phyloP scores from a whole-genome alignment of 345 rosid genomes.

The Gossypium arboreum region DNA sequence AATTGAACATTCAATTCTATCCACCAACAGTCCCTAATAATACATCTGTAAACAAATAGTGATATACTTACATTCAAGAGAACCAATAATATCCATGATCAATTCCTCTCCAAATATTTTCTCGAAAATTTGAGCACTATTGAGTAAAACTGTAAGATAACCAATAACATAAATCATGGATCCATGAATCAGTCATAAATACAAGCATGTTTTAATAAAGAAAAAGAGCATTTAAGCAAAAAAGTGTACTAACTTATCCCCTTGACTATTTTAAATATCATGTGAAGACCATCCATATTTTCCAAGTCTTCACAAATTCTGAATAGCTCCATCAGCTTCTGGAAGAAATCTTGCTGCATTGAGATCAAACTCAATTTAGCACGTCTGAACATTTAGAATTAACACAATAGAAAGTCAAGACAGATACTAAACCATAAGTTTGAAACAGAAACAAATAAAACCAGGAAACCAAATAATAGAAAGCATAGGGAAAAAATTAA shows the following conservation, averaged over 20 bases:
- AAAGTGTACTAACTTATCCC: constrained; percentile 62
- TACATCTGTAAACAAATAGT: background rate
- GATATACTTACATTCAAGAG: constrained; percentile 81
- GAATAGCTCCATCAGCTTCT: constrained; percentile 68
- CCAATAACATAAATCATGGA: constrained; percentile 23
- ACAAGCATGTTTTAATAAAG: constrained; percentile 13
- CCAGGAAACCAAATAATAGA: background rate
- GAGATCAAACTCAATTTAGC: constrained; percentile 22
- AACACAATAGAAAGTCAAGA: background rate
- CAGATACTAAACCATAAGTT: background rate
- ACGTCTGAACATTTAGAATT: background rate
- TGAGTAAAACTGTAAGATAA: constrained; percentile 66
- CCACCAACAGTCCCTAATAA: background rate
- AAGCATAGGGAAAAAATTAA: background rate
- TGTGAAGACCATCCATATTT: constrained; percentile 60
- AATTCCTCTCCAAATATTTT: constrained; percentile 77
- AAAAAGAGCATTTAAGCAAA: constrained; percentile 13
- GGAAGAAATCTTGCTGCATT: constrained; percentile 75
- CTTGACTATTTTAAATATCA: constrained; percentile 78
- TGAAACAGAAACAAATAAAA: constrained; percentile 3
- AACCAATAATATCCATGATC: constrained; percentile 81
- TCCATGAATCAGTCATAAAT: constrained; percentile 14
- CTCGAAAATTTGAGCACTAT: constrained; percentile 72
- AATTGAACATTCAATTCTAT: constrained; percentile 4
- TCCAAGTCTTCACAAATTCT: constrained; percentile 66